Conservation (phyloP, 306 rosid genomes). For the Malus sylvestris region DNA sequence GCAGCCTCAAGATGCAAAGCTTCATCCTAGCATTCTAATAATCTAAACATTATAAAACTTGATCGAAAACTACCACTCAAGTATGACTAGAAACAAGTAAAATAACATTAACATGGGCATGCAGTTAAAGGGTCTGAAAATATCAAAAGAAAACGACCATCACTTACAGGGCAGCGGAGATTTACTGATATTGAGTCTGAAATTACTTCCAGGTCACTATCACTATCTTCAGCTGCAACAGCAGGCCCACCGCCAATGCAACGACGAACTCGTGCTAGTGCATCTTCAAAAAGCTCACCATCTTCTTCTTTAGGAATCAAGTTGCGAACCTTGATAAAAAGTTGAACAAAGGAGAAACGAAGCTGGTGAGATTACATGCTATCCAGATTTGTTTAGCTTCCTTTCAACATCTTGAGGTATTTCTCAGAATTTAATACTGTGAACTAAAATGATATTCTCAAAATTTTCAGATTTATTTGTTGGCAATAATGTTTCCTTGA, state of each 20-base stretch:
- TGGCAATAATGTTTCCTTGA: neutral
- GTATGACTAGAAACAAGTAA: neutral
- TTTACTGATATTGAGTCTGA: conserved; percentile 73
- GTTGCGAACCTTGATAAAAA: conserved; percentile 48
- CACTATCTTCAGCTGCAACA: conserved; percentile 66
- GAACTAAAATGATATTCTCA: neutral
- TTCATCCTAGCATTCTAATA: neutral
- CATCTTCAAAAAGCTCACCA: conserved; percentile 83
- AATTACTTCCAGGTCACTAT: conserved; percentile 95
- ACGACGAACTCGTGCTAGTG: conserved; percentile 79
- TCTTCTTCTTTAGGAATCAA: conserved; percentile 75
- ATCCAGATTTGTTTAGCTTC: neutral
- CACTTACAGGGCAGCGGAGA: conserved; percentile 94
- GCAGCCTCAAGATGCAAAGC: neutral
- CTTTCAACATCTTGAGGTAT: neutral
- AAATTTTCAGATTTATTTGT: neutral
- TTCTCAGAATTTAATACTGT: neutral
- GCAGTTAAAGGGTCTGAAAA: neutral
- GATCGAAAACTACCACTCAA: neutral
- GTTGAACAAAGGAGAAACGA: neutral
- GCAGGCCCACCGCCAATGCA: conserved; percentile 81
- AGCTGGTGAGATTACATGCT: neutral
- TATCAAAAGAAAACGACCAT: neutral
- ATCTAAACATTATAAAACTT: neutral
- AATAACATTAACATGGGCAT: neutral